A percentile compares a stretch with the other conserved stretches of the same genome.
These are phyloP conservation scores for Aspergillus viridinutans DNA, from an alignment of 2,329 filamentous ascomycete genomes.

Conservation along the genomic window DNA sequence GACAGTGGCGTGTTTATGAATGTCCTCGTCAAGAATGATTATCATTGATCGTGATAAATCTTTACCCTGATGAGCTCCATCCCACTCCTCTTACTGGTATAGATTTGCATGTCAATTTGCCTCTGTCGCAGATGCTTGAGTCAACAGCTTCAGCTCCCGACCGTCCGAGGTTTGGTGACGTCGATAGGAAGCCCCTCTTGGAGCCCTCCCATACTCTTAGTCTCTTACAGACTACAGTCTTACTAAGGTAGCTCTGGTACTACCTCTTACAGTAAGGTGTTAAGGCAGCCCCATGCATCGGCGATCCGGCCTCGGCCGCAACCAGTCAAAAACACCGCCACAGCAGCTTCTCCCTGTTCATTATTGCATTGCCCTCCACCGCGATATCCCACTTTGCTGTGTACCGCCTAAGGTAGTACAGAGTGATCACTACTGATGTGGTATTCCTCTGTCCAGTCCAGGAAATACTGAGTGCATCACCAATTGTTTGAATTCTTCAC, in stretches of 20 bases:
- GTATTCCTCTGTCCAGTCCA: neutral
- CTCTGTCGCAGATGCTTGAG: neutral
- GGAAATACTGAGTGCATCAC: neutral
- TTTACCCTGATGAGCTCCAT: neutral
- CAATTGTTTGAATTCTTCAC: neutral
- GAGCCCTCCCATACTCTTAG: neutral
- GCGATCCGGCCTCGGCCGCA: conserved; percentile 6
- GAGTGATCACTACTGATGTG: neutral
- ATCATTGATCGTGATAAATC: neutral
- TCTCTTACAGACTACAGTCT: too few relatives aligned
- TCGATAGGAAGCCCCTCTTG: neutral
- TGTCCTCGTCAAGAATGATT: neutral
- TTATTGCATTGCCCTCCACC: neutral
- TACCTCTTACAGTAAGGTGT: too few relatives aligned
- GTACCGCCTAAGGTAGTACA: neutral
- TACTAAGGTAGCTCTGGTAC: too few relatives aligned
- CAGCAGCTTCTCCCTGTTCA: neutral
- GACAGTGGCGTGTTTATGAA: neutral
- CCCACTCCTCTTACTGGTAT: neutral
- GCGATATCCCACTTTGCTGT: neutral
- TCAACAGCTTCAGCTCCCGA: neutral
- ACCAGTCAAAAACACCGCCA: conserved; percentile 2
- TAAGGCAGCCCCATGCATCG: neutral
- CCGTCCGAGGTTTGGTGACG: conserved; percentile 1
- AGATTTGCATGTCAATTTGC: neutral